Evolutionary conservation across 78 protist species (phyloP), one percentile per base, ranked within the genome.

Genomic region (Dictyostelium capitatum): DNA sequence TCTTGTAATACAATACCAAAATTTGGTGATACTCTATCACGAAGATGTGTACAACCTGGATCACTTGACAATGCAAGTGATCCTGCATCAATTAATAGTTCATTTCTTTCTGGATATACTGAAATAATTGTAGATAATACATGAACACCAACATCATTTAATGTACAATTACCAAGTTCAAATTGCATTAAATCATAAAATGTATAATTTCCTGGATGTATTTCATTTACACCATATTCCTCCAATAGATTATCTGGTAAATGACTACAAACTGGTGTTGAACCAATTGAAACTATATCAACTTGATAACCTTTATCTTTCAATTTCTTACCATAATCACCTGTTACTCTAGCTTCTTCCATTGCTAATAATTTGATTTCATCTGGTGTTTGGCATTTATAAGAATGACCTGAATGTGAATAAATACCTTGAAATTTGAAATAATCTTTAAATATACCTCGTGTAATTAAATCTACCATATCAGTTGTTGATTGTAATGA

Each of bases 141-240:
- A 43, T 30, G n/a, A 10, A 87, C 93, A 17, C 85, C 93, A 11
- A 87, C 78, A 37, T 87, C 93, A 4, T 53, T 54, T 0, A 77
- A 14, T 48, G 23, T 47, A 37, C 93, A 87, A 77, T 87, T 87
- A 14, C 93, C 93, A 5, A 87, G 54, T 28, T 87, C 93, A 23
- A 77, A 67, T 62, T 77, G 84, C 93, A 87, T 87, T 23, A 77
- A 47, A 25, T 87, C 93, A 10, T 87, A 87, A 14, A 87, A 87
- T 14, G 80, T 82, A 77, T 87, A 87, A 82, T 87, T 87, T 1
- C 93, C 93, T 10, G 93, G 93, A 62, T 87, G 93, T 20, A 87
- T 77, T 43, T 87, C 93, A 51, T 30, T 87, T 7, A 87, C 93
- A 65, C 93, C 93, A 10, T 75, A 62, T 1, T 77, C 79, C 3